These are phyloP conservation scores for Salvia hispanica DNA, from an alignment of 257 asterid species.

Conservation along the genomic window DNA sequence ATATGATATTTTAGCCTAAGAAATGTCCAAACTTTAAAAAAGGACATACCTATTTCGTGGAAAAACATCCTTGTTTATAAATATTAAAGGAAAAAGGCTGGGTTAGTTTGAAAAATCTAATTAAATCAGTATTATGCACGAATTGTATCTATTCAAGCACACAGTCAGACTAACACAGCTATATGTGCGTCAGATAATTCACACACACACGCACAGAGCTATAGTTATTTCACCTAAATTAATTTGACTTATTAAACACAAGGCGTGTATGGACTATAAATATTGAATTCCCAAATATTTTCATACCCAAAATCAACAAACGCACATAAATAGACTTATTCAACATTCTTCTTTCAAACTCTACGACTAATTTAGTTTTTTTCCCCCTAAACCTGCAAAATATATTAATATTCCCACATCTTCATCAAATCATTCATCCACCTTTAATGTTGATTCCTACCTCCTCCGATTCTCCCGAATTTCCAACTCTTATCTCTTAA, in stretches of 20 bases:
- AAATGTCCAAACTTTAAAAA: too few species aligned
- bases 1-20: too few species aligned
- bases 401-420: slow-evolving; percentile 15
- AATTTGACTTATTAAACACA: slow-evolving; percentile 32
- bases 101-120: neutral
- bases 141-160: slow-evolving; percentile 11
- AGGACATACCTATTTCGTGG: too few species aligned
- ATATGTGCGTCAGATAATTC: slow-evolving; percentile 25
- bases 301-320: slow-evolving; percentile 29
- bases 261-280: slow-evolving; percentile 27
- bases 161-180: slow-evolving; percentile 39
- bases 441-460: slow-evolving; percentile 29
- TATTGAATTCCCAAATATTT: neutral
- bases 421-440: slow-evolving; percentile 19
- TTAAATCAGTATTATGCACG: neutral
- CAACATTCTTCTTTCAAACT: slow-evolving; percentile 37
- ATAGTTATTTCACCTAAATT: slow-evolving; percentile 29
- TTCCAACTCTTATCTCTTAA: slow-evolving; percentile 10
- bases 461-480: slow-evolving; percentile 12
- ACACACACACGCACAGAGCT: slow-evolving; percentile 11
- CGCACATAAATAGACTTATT: slow-evolving; percentile 27
- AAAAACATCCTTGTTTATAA: neutral
- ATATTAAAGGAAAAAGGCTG: neutral
- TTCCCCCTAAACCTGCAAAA: neutral
- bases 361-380: slow-evolving; percentile 27